Evolutionary conservation across 257 asterid species (phyloP), one percentile per base, ranked within the genome.

Genomic region (Solanum bulbocastanum): DNA sequence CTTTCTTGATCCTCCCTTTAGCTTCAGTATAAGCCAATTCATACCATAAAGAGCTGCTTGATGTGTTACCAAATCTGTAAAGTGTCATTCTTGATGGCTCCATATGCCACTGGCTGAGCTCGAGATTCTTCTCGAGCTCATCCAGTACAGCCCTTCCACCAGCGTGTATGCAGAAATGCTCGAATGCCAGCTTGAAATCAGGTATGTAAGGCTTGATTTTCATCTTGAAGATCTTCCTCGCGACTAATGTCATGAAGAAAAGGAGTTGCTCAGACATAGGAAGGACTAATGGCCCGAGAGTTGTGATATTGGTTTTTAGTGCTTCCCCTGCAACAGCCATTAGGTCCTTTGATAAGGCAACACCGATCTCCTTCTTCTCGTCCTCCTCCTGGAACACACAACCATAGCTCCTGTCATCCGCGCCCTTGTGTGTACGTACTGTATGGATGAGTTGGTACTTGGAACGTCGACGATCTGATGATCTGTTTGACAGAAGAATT

Each of bases 81-180:
- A 92, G 89, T 3, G 93, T 89, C 94, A 92, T 92, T 90, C 94
- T 90, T 3, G 94, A 91, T 56, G 94, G 93, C 85, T 92, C 94
- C 93, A 92, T 89, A 33, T 91, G 88, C 90, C 87, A 90, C 9
- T 90, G 86, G 4, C 88, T 88, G 42, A 92, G 91, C 65, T 87
- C 88, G 3, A 92, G 90, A n/a, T 88, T 90, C 88, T 92, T 91
- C 90, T 91, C 91, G 12, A 92, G 87, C 79, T 92, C 92, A 79
- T 91, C 94, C 88, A 92, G 27, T 33, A 92, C 93, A 1, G 89
- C 93, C 69, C 91, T 81, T 37, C 94, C 94, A 1, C 94, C 93
- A 0, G 93, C 91, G 36, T 92, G 94, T 22, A 91, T 89, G 8
- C 92, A 92, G 83, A 92, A 92, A 62, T 92, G 94, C 90, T 92